A percentile compares a stretch with the other conserved stretches of the same genome.
Evolutionary conservation across 73 alveolate species (phyloP).

Genomic region (Paramecium biaurelia): DNA sequence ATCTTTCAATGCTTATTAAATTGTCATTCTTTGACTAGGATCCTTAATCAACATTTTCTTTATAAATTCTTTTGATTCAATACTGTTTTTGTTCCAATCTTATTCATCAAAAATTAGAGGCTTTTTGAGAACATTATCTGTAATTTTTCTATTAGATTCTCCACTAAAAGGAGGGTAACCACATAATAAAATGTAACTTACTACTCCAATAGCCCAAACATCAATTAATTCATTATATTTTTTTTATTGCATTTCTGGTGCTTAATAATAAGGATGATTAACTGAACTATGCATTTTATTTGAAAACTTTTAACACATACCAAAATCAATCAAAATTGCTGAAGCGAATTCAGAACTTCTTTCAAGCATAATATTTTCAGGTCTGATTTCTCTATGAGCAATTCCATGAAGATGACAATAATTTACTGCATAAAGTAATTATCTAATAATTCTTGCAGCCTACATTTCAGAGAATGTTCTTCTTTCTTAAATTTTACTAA

Average conservation of each 20-base stretch:
- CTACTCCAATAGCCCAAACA: slow-evolving; percentile 73
- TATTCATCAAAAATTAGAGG: slow-evolving; percentile 56
- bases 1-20: slow-evolving; percentile 80
- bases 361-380: slow-evolving; percentile 77
- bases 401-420: slow-evolving; percentile 76
- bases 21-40: slow-evolving; percentile 78
- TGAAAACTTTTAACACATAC: neutral
- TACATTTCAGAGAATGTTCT: slow-evolving; percentile 46
- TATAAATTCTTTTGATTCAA: slow-evolving; percentile 69
- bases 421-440: slow-evolving; percentile 75
- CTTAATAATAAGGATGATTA: slow-evolving; percentile 54
- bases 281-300: neutral
- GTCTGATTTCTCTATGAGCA: slow-evolving; percentile 81
- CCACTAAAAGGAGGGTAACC: slow-evolving; percentile 76
- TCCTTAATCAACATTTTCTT: slow-evolving; percentile 50
- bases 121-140: neutral
- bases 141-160: slow-evolving; percentile 60
- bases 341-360: slow-evolving; percentile 33
- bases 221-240: slow-evolving; percentile 73
- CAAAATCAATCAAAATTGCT: slow-evolving; percentile 63
- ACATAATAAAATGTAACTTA: slow-evolving; percentile 60
- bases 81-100: slow-evolving; percentile 60
- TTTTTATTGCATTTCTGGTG: slow-evolving; percentile 66
- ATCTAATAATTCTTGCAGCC: slow-evolving; percentile 65
- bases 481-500: neutral